Percentiles rank a stretch among this genome's conserved stretches.
phyloP scores from a whole-genome alignment of 495 filamentous ascomycete genomes.

The Aspergillus sclerotiicarbonarius region DNA sequence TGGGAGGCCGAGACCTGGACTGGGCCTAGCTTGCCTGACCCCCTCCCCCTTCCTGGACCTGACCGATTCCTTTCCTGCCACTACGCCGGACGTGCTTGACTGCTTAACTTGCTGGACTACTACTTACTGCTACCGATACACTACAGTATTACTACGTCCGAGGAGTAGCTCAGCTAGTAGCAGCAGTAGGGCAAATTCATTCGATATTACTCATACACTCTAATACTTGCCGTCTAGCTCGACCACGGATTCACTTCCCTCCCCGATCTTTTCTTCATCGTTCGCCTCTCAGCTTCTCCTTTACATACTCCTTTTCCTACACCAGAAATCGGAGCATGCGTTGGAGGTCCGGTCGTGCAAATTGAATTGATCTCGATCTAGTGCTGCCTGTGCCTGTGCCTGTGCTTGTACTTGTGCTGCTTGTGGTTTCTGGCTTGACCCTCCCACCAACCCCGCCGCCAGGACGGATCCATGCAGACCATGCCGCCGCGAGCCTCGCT shows the following conservation, averaged over 20 bases:
- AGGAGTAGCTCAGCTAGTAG: background rate
- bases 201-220: constrained; percentile 3
- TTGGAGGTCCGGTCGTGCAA: constrained; percentile 7
- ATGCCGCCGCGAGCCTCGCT: constrained; percentile 88
- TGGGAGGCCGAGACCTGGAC: background rate
- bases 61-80: constrained; percentile 3
- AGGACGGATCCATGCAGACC: constrained; percentile 48
- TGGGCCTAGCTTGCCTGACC: background rate
- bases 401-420: background rate
- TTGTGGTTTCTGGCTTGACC: constrained; percentile 10
- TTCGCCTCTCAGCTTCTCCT: background rate
- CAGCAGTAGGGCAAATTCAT: background rate
- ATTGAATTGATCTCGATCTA: constrained; percentile 16
- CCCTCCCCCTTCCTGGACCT: background rate
- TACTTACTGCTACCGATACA: background rate
- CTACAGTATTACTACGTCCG: too few relatives aligned
- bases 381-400: constrained; percentile 5
- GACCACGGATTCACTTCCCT: background rate
- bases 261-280: background rate
- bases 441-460: constrained; percentile 19
- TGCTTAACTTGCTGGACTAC: background rate
- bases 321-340: constrained; percentile 13
- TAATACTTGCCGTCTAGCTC: background rate
- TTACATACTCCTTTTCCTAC: background rate
- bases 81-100: background rate